phyloP scores from a whole-genome alignment of 192 early-diverging fungal species.

The Rhizophagus clarus region DNA sequence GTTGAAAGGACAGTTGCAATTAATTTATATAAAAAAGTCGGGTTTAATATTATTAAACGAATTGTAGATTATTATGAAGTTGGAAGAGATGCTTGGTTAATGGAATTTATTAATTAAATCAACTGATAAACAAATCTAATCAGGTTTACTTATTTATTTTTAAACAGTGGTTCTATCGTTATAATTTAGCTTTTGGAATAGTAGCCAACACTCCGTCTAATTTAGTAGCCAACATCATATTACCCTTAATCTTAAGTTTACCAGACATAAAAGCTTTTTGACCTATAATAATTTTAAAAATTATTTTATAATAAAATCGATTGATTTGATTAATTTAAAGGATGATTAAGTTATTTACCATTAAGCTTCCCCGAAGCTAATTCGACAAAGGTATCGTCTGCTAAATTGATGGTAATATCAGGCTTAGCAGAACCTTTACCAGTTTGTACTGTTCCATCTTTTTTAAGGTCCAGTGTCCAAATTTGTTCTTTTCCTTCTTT shows the following conservation, averaged over 20 bases:
- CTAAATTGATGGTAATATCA: conserved; percentile 71
- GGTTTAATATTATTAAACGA: not conserved
- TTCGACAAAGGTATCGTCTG: conserved; percentile 81
- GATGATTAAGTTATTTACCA: conserved; percentile 50
- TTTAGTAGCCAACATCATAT: conserved; percentile 74
- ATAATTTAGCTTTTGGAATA: conserved; percentile 65
- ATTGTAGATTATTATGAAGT: conserved; percentile 17
- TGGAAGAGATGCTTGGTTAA: conserved; percentile 26
- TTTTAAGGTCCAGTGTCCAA: conserved; percentile 89
- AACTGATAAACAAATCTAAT: too few relatives aligned
- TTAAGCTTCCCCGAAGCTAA: conserved; percentile 85
- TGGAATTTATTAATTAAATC: not conserved
- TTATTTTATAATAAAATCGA: not conserved
- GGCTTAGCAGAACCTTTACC: conserved; percentile 63
- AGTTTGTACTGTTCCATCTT: conserved; percentile 57
- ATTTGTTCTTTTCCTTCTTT: conserved; percentile 64
- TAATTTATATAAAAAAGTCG: conserved; percentile 20
- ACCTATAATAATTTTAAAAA: conserved; percentile 35
- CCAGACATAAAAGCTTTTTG: conserved; percentile 93
- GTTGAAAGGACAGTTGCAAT: conserved; percentile 4
- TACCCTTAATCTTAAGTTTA: conserved; percentile 85
- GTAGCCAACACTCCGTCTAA: conserved; percentile 69
- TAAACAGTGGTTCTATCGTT: conserved; percentile 24
- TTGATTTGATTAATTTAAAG: too few relatives aligned
- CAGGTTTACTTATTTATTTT: too few relatives aligned